A percentile compares a stretch with the other conserved stretches of the same genome.
Conservation (phyloP, 331 rosid species). For the Erythrophleum ivorense region DNA sequence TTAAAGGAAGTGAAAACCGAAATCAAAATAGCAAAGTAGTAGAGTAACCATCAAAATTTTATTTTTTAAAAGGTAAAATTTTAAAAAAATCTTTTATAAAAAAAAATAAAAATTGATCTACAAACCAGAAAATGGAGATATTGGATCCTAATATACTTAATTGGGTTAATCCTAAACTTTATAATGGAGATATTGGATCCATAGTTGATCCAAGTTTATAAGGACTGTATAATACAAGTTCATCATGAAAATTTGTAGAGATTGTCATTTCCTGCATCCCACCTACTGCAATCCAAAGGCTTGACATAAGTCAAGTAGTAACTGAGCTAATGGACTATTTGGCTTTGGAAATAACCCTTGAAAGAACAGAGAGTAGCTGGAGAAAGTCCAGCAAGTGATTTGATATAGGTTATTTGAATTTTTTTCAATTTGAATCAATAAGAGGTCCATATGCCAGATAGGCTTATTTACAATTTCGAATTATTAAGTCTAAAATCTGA, state of each 20-base stretch:
- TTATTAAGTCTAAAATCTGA: not conserved
- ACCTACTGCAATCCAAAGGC: conserved; percentile 15
- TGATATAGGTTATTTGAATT: conserved; percentile 1
- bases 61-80: no score
- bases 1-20: no score
- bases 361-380: no score
- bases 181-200: not conserved
- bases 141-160: conserved; percentile 12
- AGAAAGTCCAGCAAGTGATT: no score
- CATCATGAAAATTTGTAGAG: conserved; percentile 25
- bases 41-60: no score
- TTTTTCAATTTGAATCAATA: not conserved
- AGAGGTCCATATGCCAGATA: conserved; percentile 5
- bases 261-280: conserved; percentile 32
- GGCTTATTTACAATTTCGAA: not conserved
- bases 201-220: conserved; percentile 32
- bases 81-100: no score
- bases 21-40: no score
- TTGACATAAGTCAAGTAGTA: conserved; percentile 12
- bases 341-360: conserved; percentile 15
- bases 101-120: no score
- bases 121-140: no score
- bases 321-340: conserved; percentile 35
- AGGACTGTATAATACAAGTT: not conserved
- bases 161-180: conserved; percentile 34